A percentile compares a stretch with the other conserved stretches of the same genome.
Evolutionary conservation across 352 stramenopile genomes (phyloP).

Genomic region (Phytophthora ramorum): DNA sequence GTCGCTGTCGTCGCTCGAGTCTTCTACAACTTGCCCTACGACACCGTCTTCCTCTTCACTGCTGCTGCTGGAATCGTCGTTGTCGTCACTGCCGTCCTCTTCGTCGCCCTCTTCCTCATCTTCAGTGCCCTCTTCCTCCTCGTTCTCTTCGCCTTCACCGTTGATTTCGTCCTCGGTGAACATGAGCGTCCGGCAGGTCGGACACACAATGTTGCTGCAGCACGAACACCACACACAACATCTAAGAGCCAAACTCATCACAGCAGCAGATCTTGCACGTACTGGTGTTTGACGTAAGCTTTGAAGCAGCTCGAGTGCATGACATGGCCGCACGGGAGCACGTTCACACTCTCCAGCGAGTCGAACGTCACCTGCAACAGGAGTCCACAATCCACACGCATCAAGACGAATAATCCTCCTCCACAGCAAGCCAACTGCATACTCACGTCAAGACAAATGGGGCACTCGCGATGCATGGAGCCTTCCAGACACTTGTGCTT

Average conservation of each 20-base stretch:
- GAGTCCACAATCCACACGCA: conserved; percentile 1
- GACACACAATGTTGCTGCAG: conserved; percentile 63
- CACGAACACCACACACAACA: conserved; percentile 6
- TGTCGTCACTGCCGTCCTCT: conserved; percentile 21
- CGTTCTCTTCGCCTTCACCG: conserved; percentile 19
- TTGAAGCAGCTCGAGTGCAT: conserved; percentile 75
- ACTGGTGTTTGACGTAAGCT: conserved; percentile 69
- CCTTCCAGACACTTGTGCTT: conserved; percentile 84
- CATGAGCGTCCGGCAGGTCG: conserved; percentile 66
- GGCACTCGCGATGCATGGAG: conserved; percentile 84
- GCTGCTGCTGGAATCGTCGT: conserved; percentile 21
- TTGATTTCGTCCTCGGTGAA: conserved; percentile 47
- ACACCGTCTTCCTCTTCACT: conserved; percentile 28
- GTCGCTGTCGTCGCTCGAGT: conserved; percentile 23
- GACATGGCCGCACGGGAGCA: conserved; percentile 80
- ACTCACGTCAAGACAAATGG: conserved; percentile 79
- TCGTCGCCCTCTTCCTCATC: conserved; percentile 20
- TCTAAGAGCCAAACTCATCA: conserved; percentile 2
- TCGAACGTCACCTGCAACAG: conserved; percentile 67
- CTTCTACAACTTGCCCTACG: conserved; percentile 19
- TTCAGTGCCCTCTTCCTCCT: conserved; percentile 23
- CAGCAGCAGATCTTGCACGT: conserved; percentile 12
- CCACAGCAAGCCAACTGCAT: not conserved
- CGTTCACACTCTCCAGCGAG: conserved; percentile 73
- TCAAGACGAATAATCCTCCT: not conserved